Evolutionary conservation across 1,284 basidiomycete genomes (phyloP).

Genomic region (Rugosomyces carneus): DNA sequence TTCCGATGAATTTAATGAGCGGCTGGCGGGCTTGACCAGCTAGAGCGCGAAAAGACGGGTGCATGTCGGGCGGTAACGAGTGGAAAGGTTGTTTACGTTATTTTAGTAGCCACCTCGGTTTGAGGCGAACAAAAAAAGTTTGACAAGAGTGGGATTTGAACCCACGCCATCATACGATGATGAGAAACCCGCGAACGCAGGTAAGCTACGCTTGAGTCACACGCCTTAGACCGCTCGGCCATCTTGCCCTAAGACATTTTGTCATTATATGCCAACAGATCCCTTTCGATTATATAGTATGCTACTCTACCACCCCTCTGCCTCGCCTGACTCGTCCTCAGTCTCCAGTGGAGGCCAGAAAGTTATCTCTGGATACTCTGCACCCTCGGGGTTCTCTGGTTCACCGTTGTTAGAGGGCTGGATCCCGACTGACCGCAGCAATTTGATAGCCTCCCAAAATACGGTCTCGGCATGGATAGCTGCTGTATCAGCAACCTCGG

Average conservation of each 20-base stretch:
- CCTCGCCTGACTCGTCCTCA: constrained; percentile 36
- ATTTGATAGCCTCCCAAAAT: constrained; percentile 49
- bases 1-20: constrained; percentile 78
- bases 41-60: constrained; percentile 40
- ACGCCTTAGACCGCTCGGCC: constrained; percentile 38
- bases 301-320: constrained; percentile 31
- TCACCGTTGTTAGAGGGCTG: not conserved
- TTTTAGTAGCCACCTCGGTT: no score
- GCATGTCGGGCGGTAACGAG: constrained; percentile 29
- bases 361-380: constrained; percentile 20
- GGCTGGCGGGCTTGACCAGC: constrained; percentile 46
- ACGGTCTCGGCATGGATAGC: constrained; percentile 52
- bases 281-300: no score
- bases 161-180: constrained; percentile 32
- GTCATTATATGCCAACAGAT: no score
- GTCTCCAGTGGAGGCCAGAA: constrained; percentile 42
- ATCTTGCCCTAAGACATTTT: constrained; percentile 4
- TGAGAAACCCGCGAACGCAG: constrained; percentile 29
- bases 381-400: constrained; percentile 11
- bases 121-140: constrained; percentile 21
- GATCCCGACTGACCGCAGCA: constrained; percentile 17
- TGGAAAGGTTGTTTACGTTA: not conserved
- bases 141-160: constrained; percentile 39
- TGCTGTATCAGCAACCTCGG: constrained; percentile 54
- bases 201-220: constrained; percentile 35